Percentiles rank a stretch among this genome's conserved stretches.
phyloP scores from a whole-genome alignment of 805 yeast genomes.

The Nakazawaea molendinolei region DNA sequence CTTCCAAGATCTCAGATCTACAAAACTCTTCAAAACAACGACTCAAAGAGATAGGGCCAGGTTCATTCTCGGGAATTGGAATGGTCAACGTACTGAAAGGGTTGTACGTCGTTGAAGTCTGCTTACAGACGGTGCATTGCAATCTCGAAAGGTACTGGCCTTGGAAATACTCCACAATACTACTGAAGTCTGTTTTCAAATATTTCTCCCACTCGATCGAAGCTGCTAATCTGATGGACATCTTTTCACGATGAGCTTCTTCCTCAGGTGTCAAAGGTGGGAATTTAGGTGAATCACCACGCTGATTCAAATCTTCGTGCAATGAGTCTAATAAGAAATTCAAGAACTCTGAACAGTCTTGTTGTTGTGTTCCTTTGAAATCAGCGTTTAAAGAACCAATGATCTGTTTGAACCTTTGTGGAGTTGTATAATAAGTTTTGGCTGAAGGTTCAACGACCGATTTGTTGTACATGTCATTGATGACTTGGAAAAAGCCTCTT shows the following conservation, averaged over 20 bases:
- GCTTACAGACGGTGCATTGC: constrained; percentile 63
- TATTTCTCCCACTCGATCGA: constrained; percentile 91
- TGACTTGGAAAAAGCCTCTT: constrained; percentile 54
- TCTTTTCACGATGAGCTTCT: constrained; percentile 61
- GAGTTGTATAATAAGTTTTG: constrained; percentile 38
- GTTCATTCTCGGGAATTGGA: constrained; percentile 56
- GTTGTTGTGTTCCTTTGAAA: constrained; percentile 67
- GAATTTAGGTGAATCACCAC: constrained; percentile 46
- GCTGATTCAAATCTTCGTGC: constrained; percentile 76
- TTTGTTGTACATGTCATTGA: constrained; percentile 45
- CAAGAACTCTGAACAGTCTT: constrained; percentile 80
- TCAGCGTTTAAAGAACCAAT: constrained; percentile 61
- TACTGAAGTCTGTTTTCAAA: constrained; percentile 68
- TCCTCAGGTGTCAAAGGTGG: constrained; percentile 64
- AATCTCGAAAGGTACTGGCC: constrained; percentile 85
- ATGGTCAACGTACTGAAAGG: constrained; percentile 74
- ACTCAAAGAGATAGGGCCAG: constrained; percentile 31
- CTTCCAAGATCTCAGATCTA: constrained; percentile 65
- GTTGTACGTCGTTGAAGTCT: constrained; percentile 80
- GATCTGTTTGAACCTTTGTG: constrained; percentile 57
- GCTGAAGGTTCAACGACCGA: constrained; percentile 15
- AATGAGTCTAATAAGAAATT: constrained; percentile 68
- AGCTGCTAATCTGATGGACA: constrained; percentile 76
- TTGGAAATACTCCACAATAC: constrained; percentile 75
- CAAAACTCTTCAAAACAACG: constrained; percentile 77